Conservation (phyloP, 2,329 filamentous ascomycete genomes). For the Aureobasidium musti region DNA sequence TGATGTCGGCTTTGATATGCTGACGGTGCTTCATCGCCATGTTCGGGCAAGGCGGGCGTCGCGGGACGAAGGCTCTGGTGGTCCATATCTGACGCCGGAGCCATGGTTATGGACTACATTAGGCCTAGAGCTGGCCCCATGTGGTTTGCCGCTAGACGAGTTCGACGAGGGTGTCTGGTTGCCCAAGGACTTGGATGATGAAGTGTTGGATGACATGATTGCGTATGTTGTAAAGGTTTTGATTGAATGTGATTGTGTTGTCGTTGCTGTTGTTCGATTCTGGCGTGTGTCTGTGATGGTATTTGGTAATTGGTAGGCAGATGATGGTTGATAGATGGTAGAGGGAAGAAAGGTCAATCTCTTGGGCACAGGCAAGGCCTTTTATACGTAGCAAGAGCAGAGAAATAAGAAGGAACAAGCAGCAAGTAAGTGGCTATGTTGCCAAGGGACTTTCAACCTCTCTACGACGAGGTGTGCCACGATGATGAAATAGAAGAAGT, state of each 20-base stretch:
- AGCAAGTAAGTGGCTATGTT: conserved; percentile 5
- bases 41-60: background rate
- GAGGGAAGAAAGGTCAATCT: conserved; percentile 7
- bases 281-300: background rate
- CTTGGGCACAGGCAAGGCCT: background rate
- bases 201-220: background rate
- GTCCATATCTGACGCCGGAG: background rate
- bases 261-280: background rate
- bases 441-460: background rate
- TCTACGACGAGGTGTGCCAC: conserved; percentile 16
- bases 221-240: background rate
- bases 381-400: background rate
- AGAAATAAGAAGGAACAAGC: background rate
- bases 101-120: background rate
- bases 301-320: background rate
- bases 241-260: background rate
- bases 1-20: background rate
- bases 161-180: background rate
- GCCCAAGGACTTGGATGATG: background rate
- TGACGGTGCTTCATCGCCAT: conserved; percentile 2
- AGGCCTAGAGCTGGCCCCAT: background rate
- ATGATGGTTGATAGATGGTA: background rate
- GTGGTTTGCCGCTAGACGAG: background rate
- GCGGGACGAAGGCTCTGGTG: background rate
- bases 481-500: conserved; percentile 3